Evolutionary conservation across 2,329 filamentous ascomycete genomes (phyloP), one percentile per base, ranked within the genome.

Genomic region (Ophiostoma piceae): DNA sequence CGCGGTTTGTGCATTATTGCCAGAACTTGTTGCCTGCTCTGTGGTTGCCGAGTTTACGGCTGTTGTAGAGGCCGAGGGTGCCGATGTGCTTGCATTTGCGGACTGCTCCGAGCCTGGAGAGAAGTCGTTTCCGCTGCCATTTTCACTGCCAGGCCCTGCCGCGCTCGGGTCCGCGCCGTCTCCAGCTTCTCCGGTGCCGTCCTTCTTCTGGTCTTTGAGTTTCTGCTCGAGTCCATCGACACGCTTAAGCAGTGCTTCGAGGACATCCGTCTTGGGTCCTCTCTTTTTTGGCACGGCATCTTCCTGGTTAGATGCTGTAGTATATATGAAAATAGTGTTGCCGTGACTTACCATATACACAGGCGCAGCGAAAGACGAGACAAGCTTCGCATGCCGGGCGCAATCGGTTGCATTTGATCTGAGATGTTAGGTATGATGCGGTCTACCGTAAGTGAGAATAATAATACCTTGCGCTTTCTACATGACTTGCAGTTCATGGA

Each of bases 401-500:
- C 73, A 94, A 82, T 70, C 92, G 87, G 79, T 95, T 96, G 82
- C 92, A 96, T 82, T 96, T 96, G 81, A 96, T 96, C 92, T 96
- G 76, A 73, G 43, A 62, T 19, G 72, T 29, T 32, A 67, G n/a
- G 22, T 29, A 11, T 12, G 22, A 32, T 12, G 14, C 14, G 11
- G 9, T 32, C 35, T 32, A 62, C 57, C 2, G 22, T 11, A 6
- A 14, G 26, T 6, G 2, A n/a, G 6, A n/a, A 47, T 4, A 60
- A 6, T 5, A 11, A 19, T 72, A 94, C 92, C 89, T 96, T 96
- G 81, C 92, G 86, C 80, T 96, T 96, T 75, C 92, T 87, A 82
- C 92, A 96, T 70, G 92, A 95, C 80, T 96, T 96, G 87, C 92
- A 96, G 79, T 96, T 96, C 92, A 96, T 96, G 43, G 91, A 91